Evolutionary conservation across 768 basidiomycete genomes (phyloP), one percentile per base, ranked within the genome.

Genomic region (Mrakia frigida): DNA sequence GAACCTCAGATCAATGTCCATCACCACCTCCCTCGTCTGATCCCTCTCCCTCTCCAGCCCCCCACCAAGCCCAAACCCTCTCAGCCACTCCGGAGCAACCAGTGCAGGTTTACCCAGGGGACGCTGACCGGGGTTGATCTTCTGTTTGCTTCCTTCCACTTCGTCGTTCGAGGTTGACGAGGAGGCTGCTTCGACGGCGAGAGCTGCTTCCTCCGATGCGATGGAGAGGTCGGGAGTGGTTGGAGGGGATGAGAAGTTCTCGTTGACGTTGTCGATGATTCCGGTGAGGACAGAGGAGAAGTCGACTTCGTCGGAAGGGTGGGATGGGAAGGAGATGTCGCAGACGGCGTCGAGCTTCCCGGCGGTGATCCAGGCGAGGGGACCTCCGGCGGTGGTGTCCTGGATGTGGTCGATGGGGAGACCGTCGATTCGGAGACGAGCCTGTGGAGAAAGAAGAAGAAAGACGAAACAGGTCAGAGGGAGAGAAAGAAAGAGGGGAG

Each of bases 291-390:
- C 88, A 46, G 88, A 91, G 79, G 92, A 90, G 80, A 97, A 86
- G 25, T 89, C 88, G 78, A 89, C 88, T 50, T 84, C 82, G 75
- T 91, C 90, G 70, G 86, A 82, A 14, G 89, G 88, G 80, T 93
- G 90, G 25, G 89, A 89, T 33, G 97, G 95, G 83, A 99, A 98
- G 81, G 95, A 94, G 84, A 99, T 95, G 84, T 99, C 97, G 33
- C 98, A 87, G 7, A 99, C 97, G 14, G 94, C 92, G 81, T 99
- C 97, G 37, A 97, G 87, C 83, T 96, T 97, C 60, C 97, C 97
- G 0, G 95, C 92, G 0, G 92, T 95, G 77, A 99, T 94, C 97
- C 97, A 99, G 1, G 94, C 94, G 77, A 98, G 90, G 18, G 95
- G 94, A 10, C 94, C 92, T 18, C 82, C 82, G 78, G 90, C 92